Percentiles rank a stretch among this genome's conserved stretches.
phyloP scores from a whole-genome alignment of 495 filamentous ascomycete genomes.

The Neurospora tetraspora region DNA sequence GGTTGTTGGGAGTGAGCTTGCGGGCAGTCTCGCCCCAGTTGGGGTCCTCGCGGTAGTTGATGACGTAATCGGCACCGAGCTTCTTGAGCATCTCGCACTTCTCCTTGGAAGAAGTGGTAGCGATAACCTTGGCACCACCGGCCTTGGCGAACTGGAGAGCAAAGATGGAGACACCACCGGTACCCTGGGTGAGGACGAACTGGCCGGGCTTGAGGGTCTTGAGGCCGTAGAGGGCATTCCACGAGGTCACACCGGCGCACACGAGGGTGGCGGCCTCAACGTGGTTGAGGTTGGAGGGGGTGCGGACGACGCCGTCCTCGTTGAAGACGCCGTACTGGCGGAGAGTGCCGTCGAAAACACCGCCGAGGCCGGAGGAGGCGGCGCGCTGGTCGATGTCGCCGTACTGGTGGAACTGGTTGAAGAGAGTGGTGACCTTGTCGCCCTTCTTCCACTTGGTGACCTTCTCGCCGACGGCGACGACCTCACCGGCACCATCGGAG shows the following conservation, averaged over 20 bases:
- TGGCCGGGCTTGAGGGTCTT: conserved; percentile 57
- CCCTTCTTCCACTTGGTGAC: conserved; percentile 61
- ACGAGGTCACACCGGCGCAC: conserved; percentile 69
- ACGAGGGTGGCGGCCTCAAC: conserved; percentile 56
- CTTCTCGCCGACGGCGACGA: conserved; percentile 56
- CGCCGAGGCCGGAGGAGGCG: conserved; percentile 53
- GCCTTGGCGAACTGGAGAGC: conserved; percentile 75
- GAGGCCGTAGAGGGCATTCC: conserved; percentile 74
- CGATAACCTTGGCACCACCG: conserved; percentile 69
- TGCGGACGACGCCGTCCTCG: conserved; percentile 57
- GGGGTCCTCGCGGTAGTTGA: conserved; percentile 62
- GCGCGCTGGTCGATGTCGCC: conserved; percentile 41
- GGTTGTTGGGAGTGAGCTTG: conserved; percentile 46
- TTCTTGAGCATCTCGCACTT: conserved; percentile 59
- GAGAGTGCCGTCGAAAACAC: conserved; percentile 58
- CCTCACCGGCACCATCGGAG: conserved; percentile 72
- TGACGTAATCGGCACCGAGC: conserved; percentile 65
- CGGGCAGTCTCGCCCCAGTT: conserved; percentile 74
- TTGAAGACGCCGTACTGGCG: conserved; percentile 63
- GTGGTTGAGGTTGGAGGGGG: conserved; percentile 51
- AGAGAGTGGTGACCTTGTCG: conserved; percentile 63
- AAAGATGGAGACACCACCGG: conserved; percentile 74
- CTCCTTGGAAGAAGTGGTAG: conserved; percentile 59
- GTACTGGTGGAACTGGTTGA: conserved; percentile 67
- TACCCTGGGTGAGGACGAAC: conserved; percentile 67